Base-by-base conservation (phyloP, 2,329 filamentous ascomycete genomes). In the Harringtonia lauricola region DNA sequence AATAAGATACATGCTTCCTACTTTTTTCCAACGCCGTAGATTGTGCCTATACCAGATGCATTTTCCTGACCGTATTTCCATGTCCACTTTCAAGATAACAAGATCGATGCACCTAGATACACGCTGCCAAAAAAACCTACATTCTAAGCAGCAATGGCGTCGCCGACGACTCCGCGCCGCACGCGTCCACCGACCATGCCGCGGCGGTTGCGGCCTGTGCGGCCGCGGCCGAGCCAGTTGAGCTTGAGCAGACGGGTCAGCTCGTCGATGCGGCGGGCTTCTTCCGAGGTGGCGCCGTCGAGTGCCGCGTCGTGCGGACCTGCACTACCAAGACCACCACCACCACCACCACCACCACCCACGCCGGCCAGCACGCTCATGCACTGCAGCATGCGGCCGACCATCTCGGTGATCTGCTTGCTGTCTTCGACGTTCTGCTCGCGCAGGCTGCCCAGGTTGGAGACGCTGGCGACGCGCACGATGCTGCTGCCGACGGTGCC, bases 301-400 rank as follows among this genome's bases (percentile, higher is more conserved):
- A 38, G n/a, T n/a, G n/a, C n/a, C n/a, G n/a, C n/a, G n/a, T n/a
- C n/a, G n/a, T n/a, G n/a, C n/a, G n/a, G n/a, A n/a, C n/a, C n/a
- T n/a, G n/a, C n/a, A n/a, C n/a, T n/a, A n/a, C n/a, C n/a, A n/a
- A n/a, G n/a, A n/a, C n/a, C n/a, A n/a, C n/a, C n/a, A n/a, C n/a
- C n/a, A n/a, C n/a, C n/a, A n/a, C n/a, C n/a, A n/a, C n/a, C n/a
- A n/a, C n/a, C 52, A 37, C 56, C 59, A 19, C 68, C 82, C 13
- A 94, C 76, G 49, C 51, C 48, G 3, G 86, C 85, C 19, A 98
- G 70, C 8, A 98, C 88, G 59, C 83, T 90, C 62, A 96, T 83
- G 61, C 92, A 98, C 66, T 98, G 92, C 50, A 98, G 69, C 86
- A 98, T 94, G 41, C 90, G 73, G 0, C 88, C 92, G 1, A 95